Base-by-base conservation (phyloP, 2,329 filamentous ascomycete species). In the Drechslera avenae region DNA sequence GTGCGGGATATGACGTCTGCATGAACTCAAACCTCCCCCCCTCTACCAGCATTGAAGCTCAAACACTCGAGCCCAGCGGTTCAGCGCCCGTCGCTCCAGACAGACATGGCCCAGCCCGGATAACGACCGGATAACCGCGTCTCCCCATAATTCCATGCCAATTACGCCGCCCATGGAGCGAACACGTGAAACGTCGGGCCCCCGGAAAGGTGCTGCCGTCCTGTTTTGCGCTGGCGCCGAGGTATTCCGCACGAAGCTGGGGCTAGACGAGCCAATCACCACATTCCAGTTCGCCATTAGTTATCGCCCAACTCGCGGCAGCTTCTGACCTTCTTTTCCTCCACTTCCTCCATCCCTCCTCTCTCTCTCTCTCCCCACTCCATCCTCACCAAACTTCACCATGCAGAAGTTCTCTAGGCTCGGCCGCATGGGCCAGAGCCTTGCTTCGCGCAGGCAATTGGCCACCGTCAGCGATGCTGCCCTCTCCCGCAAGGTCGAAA, bases 401-500 rank as follows among this genome's bases (percentile, higher is more conserved):
- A 89, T 89, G 86, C 80, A 89, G 79, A 86, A 84, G 71, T 84
- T 86, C 73, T 82, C 86, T 81, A 86, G 87, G 80, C 79, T 87
- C 76, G 80, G 87, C 80, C 85, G 84, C 69, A 73, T 83, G 67
- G 82, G 84, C 81, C 84, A 83, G 78, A 79, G 79, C 78, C 82
- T 86, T 78, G 79, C 76, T 78, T 86, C 82, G 76, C 86, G 75
- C 65, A 77, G 79, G 68, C 73, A 74, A 76, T 86, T 97, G 82
- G 93, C 93, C 60, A 95, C 92, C 67, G 88, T 91, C 72, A 83
- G 86, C 69, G 90, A 96, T 79, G 86, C 86, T 73, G 86, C 91
- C 68, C 87, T 99, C 66, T 90, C 92, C 81, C 87, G 87, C 81
- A 96, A 97, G 88, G 94, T 99, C 77, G 89, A 88, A 78, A 96